These are phyloP conservation scores for Termitomyces sp. DNA, from an alignment of 768 basidiomycete species.

Conservation along the genomic window DNA sequence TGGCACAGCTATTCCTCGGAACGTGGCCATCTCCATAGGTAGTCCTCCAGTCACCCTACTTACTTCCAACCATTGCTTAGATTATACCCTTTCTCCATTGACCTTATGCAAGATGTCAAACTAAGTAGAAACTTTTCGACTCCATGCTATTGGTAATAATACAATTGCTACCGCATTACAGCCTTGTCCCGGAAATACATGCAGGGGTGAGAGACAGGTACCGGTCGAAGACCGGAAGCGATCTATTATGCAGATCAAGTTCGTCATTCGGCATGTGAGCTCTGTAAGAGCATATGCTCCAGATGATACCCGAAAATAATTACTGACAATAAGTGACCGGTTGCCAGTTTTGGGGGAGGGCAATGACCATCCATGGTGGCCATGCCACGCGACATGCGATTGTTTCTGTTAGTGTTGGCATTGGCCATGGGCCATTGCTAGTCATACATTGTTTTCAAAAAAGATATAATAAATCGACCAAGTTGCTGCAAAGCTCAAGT, in stretches of 20 bases:
- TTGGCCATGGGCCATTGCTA: constrained; percentile 5
- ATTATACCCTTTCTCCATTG: constrained; percentile 15
- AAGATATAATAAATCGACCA: not conserved
- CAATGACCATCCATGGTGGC: not conserved
- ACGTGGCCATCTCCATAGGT: constrained; percentile 57
- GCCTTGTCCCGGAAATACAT: not conserved
- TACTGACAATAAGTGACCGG: constrained; percentile 7
- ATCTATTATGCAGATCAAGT: constrained; percentile 18
- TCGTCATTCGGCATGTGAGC: constrained; percentile 18
- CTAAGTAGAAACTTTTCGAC: not conserved
- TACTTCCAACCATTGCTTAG: constrained; percentile 1
- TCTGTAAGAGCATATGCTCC: not conserved
- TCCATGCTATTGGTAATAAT: not conserved
- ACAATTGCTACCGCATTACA: not conserved
- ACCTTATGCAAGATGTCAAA: not conserved
- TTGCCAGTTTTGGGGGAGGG: not conserved
- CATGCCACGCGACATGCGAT: not conserved
- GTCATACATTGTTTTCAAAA: not conserved
- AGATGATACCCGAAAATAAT: constrained; percentile 11
- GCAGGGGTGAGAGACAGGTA: not conserved
- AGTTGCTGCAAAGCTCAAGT: not conserved
- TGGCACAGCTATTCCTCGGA: constrained; percentile 69
- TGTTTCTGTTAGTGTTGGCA: not conserved
- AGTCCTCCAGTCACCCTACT: constrained; percentile 21
- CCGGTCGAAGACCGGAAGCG: constrained; percentile 6